phyloP scores from a whole-genome alignment of 371 early-diverging fungal genomes.

The Chytridium lagenaria region DNA sequence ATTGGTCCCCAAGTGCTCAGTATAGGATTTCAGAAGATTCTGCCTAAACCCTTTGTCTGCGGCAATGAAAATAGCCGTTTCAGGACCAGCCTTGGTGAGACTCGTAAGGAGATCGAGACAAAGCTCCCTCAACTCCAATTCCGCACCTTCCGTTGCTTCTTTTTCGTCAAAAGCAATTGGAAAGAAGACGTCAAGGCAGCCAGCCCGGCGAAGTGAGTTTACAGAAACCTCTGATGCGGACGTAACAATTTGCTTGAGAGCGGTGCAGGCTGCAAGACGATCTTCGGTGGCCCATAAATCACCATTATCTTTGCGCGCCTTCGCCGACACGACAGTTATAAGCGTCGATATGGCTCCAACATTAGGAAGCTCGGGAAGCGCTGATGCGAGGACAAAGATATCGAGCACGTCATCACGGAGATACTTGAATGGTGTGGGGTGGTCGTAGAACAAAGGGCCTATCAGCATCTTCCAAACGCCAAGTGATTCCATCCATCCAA shows the following conservation, averaged over 20 bases:
- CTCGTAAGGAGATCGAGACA: background rate
- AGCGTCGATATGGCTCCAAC: constrained; percentile 3
- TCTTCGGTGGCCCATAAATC: background rate
- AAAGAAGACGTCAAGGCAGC: background rate
- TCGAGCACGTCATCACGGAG: constrained; percentile 5
- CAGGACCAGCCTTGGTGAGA: background rate
- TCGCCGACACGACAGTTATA: background rate
- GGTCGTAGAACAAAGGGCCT: constrained; percentile 27
- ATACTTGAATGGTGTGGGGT: background rate
- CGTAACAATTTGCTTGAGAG: background rate
- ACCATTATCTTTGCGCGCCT: background rate
- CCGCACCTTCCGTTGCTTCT: background rate
- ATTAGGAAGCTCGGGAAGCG: constrained; percentile 26
- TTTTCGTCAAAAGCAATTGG: constrained; percentile 6
- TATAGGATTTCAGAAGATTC: background rate
- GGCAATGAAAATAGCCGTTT: constrained; percentile 15
- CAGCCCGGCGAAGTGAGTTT: background rate
- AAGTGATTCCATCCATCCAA: constrained; percentile 37
- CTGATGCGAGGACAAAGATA: constrained; percentile 1
- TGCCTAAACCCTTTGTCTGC: background rate
- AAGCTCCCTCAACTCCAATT: background rate
- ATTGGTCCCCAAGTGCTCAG: background rate
- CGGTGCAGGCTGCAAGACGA: background rate
- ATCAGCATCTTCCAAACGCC: constrained; percentile 37
- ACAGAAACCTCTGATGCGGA: background rate